Percentiles rank a stretch among this genome's conserved stretches.
Evolutionary conservation across 2,329 filamentous ascomycete genomes (phyloP).

Genomic region (Periconia sp.): DNA sequence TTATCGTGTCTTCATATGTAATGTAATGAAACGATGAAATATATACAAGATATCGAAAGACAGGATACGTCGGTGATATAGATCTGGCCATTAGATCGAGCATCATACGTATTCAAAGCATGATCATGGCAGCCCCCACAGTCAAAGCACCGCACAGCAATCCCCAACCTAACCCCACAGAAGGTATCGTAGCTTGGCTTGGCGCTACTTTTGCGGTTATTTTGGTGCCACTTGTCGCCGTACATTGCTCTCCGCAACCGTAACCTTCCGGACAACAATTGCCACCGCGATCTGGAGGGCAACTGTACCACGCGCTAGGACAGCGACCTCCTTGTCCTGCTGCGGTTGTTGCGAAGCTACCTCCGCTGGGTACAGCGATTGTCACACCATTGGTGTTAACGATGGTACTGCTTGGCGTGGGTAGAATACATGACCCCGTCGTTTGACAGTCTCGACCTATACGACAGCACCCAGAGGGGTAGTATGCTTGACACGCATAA

Average conservation of each 20-base stretch:
- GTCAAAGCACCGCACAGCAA: conserved; percentile 30
- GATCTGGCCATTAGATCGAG: not conserved
- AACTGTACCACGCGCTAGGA: conserved; percentile 78
- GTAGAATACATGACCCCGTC: conserved; percentile 68
- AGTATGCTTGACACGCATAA: conserved; percentile 84
- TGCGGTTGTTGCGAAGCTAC: conserved; percentile 37
- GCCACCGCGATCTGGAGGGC: conserved; percentile 64
- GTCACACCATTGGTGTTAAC: conserved; percentile 67
- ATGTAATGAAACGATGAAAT: not conserved
- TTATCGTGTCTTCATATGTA: not conserved
- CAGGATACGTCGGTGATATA: not conserved
- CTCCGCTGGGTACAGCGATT: conserved; percentile 64
- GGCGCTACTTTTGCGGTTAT: conserved; percentile 42
- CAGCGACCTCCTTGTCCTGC: conserved; percentile 56
- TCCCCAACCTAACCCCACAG: conserved; percentile 31
- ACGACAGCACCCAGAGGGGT: conserved; percentile 82
- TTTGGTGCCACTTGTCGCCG: conserved; percentile 33
- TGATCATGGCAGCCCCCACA: conserved; percentile 9
- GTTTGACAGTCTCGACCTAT: conserved; percentile 83
- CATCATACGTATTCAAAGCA: not conserved
- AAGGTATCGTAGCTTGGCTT: conserved; percentile 36
- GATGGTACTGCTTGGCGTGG: conserved; percentile 61
- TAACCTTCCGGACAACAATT: conserved; percentile 77
- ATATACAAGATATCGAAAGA: not conserved
- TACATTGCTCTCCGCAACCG: conserved; percentile 39